Evolutionary conservation across 2,329 filamentous ascomycete genomes (phyloP), one percentile per base, ranked within the genome.

Genomic region (Paecilomyces formosus): DNA sequence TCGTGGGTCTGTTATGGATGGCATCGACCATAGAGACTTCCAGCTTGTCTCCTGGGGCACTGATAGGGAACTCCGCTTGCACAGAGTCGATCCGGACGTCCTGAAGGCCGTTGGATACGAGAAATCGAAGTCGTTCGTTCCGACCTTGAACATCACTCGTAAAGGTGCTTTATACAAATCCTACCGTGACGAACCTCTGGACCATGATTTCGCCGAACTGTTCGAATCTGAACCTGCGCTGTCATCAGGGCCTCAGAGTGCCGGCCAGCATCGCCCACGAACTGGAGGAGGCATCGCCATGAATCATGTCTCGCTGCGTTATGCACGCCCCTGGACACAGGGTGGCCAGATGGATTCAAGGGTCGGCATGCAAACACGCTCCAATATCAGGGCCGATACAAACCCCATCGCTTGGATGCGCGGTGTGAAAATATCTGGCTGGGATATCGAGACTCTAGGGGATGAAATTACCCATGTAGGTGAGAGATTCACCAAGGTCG

Each of bases 11-110:
- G 82, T 83, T 18, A 82, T 85, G 15, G 84, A 90, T 57, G 82
- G 83, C n/a, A 75, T 88, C 53, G 92, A 97, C 66, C 80, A 92
- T 61, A 85, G 93, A 65, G 92, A 97, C 56, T 97, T 96, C 63
- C 92, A 97, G 72, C 80, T 97, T 18, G 90, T 97, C 0, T 92
- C 92, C 0, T 97, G 92, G 92, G 92, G 92, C 26, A 87, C 89
- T 54, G 93, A 97, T 71, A 89, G 88, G 64, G 85, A 92, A 67
- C 79, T 97, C 30, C 87, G 89, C 54, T 79, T 97, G 28, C 89
- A 96, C 69, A 86, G 85, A 54, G 82, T 92, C 21, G 83, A 90
- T 49, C 76, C 84, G 0, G 78, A 85, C 26, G 78, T 86, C 30
- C 78, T 94, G 0, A 79, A 84, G 59, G 79, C 83, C 1, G 87